Percentiles rank a stretch among this genome's conserved stretches.
Evolutionary conservation across 2,329 filamentous ascomycete genomes (phyloP).

Genomic region (Orbilia javanica): DNA sequence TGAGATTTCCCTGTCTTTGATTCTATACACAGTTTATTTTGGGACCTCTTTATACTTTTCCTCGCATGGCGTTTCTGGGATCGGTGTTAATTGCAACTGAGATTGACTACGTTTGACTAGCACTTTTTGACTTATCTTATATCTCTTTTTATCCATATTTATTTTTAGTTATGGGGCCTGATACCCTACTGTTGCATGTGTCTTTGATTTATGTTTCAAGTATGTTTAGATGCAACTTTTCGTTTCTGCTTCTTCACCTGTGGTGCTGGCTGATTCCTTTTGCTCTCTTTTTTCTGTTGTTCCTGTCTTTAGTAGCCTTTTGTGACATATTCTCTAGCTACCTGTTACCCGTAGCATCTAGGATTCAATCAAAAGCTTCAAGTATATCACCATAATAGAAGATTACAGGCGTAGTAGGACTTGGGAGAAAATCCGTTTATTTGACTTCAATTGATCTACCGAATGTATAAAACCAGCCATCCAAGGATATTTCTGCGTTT

Average conservation of each 20-base stretch:
- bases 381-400: not conserved
- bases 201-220: not conserved
- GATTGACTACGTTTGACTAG: not conserved
- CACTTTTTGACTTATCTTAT: not conserved
- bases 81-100: constrained; percentile 30
- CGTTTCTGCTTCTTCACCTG: not conserved
- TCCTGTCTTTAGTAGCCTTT: not conserved
- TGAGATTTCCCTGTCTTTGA: constrained; percentile 2
- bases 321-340: not conserved
- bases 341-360: not conserved
- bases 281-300: not conserved
- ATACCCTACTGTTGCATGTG: constrained; percentile 4
- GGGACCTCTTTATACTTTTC: not conserved
- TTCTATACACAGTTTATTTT: not conserved
- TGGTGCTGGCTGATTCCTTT: constrained; percentile 1
- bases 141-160: not conserved
- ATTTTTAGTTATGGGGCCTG: constrained; percentile 29
- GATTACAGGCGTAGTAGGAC: not conserved
- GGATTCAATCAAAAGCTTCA: constrained; percentile 19
- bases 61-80: constrained; percentile 23
- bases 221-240: not conserved
- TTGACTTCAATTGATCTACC: not conserved
- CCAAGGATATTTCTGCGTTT: too few relatives aligned
- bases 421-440: not conserved
- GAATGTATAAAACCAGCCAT: too few relatives aligned